These are phyloP conservation scores for Aspergillus calidoustus DNA, from an alignment of 2,329 filamentous ascomycete genomes.

Conservation along the genomic window DNA sequence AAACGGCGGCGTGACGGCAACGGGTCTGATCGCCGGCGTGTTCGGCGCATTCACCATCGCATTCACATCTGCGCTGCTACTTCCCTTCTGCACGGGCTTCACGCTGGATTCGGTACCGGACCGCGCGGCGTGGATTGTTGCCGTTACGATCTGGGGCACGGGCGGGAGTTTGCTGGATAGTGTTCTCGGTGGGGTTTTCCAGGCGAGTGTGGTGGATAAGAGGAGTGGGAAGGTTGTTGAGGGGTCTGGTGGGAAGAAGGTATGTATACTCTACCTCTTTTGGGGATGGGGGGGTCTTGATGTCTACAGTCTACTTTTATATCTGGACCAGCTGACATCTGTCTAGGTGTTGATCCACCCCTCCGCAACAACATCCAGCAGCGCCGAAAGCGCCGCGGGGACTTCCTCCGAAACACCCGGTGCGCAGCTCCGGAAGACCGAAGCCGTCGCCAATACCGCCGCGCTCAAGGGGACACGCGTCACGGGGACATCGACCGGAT, in stretches of 20 bases:
- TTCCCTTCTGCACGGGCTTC: conserved; percentile 66
- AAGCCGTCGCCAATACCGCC: conserved; percentile 37
- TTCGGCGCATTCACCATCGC: conserved; percentile 74
- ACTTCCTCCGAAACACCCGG: conserved; percentile 21
- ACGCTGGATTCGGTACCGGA: conserved; percentile 47
- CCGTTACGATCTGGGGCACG: conserved; percentile 72
- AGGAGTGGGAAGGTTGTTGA: conserved; percentile 87
- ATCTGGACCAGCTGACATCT: not conserved
- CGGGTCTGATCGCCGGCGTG: conserved; percentile 74
- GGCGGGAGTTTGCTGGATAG: conserved; percentile 86
- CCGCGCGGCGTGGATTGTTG: conserved; percentile 54
- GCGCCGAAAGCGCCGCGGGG: conserved; percentile 19
- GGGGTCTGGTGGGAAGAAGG: conserved; percentile 72
- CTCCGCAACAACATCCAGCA: conserved; percentile 31
- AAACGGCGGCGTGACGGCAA: conserved; percentile 84
- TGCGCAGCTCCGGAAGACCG: conserved; percentile 32
- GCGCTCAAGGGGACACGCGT: conserved; percentile 27
- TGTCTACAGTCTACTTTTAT: not conserved
- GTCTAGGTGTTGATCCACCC: conserved; percentile 25
- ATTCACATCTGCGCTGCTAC: conserved; percentile 66
- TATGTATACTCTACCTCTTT: conserved; percentile 32
- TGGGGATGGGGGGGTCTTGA: no score
- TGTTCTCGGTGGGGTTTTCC: conserved; percentile 79
- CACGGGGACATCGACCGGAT: conserved; percentile 22
- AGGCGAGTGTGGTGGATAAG: conserved; percentile 84